Conservation (phyloP, 2,329 filamentous ascomycete species). For the Plenodomus lindquistii region DNA sequence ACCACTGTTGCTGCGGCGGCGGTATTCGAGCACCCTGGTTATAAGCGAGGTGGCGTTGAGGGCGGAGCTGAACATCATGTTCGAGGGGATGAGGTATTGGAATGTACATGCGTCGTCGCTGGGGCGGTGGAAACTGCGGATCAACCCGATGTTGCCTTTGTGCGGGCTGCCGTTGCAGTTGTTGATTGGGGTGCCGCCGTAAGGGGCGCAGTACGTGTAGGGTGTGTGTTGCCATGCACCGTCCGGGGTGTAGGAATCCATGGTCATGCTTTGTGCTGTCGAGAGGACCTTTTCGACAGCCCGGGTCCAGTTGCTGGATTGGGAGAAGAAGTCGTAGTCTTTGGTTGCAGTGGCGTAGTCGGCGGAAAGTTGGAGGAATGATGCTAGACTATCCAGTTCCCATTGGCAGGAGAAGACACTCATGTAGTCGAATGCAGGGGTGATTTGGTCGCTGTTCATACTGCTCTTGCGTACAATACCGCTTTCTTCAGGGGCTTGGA, state of each 20-base stretch:
- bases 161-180: conserved; percentile 56
- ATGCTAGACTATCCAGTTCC: conserved; percentile 56
- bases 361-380: conserved; percentile 53
- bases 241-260: conserved; percentile 51
- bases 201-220: conserved; percentile 51
- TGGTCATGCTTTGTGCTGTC: conserved; percentile 52
- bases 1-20: conserved; percentile 48
- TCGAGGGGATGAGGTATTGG: conserved; percentile 55
- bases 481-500: conserved; percentile 50
- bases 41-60: conserved; percentile 59
- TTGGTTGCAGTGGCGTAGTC: conserved; percentile 53
- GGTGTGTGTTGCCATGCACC: conserved; percentile 50
- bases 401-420: conserved; percentile 58
- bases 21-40: too few relatives aligned
- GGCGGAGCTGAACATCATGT: conserved; percentile 74
- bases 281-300: conserved; percentile 50
- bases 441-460: conserved; percentile 48
- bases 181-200: conserved; percentile 55
- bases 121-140: conserved; percentile 55
- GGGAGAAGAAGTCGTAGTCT: conserved; percentile 52
- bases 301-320: conserved; percentile 49
- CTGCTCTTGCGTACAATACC: conserved; percentile 44
- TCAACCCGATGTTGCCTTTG: conserved; percentile 51
- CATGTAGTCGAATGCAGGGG: conserved; percentile 48
- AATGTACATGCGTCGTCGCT: conserved; percentile 56